These are phyloP conservation scores for Xylariaceae sp. DNA, from an alignment of 2,329 filamentous ascomycete species.

Conservation along the genomic window DNA sequence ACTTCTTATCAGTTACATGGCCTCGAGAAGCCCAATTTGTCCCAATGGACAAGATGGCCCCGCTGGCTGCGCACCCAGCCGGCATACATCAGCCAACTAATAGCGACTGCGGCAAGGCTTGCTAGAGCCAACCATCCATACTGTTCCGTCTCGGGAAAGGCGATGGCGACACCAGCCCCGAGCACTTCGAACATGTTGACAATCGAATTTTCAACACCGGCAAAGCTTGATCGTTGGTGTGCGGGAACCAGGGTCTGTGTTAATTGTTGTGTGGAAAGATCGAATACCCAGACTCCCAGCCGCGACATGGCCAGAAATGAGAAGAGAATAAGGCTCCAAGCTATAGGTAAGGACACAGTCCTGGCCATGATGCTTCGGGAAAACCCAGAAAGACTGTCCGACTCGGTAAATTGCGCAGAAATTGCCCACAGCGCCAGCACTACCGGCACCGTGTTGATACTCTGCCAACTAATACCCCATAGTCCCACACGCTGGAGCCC, in stretches of 20 bases:
- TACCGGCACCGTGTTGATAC: constrained; percentile 36
- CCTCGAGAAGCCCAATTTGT: constrained; percentile 18
- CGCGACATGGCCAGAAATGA: constrained; percentile 37
- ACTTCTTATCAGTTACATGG: too few species aligned
- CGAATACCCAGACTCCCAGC: constrained; percentile 40
- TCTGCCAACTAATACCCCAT: constrained; percentile 38
- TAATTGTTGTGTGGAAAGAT: constrained; percentile 39
- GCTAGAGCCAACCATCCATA: constrained; percentile 35
- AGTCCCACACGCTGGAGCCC: constrained; percentile 35
- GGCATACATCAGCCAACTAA: constrained; percentile 30
- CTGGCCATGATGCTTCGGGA: too few species aligned
- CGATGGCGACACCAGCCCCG: constrained; percentile 32
- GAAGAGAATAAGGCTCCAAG: constrained; percentile 32
- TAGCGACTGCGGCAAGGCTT: constrained; percentile 28
- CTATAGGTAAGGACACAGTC: constrained; percentile 4
- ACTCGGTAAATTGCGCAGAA: constrained; percentile 3
- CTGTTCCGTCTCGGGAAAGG: constrained; percentile 31
- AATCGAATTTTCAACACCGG: constrained; percentile 37
- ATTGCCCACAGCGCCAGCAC: constrained; percentile 31
- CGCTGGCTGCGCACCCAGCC: constrained; percentile 34
- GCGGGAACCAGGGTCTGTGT: constrained; percentile 35
- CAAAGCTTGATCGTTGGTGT: constrained; percentile 34
- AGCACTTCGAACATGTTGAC: constrained; percentile 35
- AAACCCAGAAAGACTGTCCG: constrained; percentile 3
- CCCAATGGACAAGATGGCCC: constrained; percentile 38